Evolutionary conservation across 345 rosid species (phyloP).

Genomic region (Nasturtium officinale): DNA sequence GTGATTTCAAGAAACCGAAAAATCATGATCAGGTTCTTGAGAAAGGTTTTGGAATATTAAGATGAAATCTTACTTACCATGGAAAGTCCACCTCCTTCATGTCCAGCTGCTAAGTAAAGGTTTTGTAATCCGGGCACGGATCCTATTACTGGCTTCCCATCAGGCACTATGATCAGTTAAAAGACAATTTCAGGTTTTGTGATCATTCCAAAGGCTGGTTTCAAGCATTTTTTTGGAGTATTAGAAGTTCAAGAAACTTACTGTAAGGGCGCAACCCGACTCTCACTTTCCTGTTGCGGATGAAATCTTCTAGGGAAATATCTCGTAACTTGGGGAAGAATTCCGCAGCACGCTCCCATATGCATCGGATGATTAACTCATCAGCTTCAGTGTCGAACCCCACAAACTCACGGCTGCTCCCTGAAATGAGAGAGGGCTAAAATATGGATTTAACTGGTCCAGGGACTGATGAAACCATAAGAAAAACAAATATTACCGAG

Average conservation of each 20-base stretch:
- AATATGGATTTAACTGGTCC: neutral
- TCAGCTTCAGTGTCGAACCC: slow-evolving; percentile 75
- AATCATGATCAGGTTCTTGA: slow-evolving; percentile 16
- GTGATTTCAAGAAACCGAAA: slow-evolving; percentile 36
- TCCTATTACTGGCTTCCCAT: slow-evolving; percentile 88
- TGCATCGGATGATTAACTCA: slow-evolving; percentile 54
- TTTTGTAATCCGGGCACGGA: slow-evolving; percentile 68
- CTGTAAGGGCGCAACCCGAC: slow-evolving; percentile 95
- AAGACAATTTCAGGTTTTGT: neutral
- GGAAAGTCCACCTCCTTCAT: slow-evolving; percentile 92
- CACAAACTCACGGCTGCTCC: slow-evolving; percentile 91
- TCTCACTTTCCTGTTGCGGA: slow-evolving; percentile 68
- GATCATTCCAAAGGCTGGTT: neutral
- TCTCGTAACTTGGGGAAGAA: slow-evolving; percentile 77
- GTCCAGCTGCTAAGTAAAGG: slow-evolving; percentile 81
- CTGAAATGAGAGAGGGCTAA: slow-evolving; percentile 44
- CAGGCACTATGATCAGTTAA: slow-evolving; percentile 66
- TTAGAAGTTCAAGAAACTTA: slow-evolving; percentile 48
- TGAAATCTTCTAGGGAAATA: slow-evolving; percentile 49
- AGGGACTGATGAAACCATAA: neutral
- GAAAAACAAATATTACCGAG: slow-evolving; percentile 53
- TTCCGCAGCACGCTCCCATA: slow-evolving; percentile 77
- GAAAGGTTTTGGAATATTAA: neutral
- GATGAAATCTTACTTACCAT: slow-evolving; percentile 55
- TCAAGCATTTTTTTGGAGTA: neutral